A percentile compares a stretch with the other conserved stretches of the same genome.
Evolutionary conservation across 1,284 basidiomycete species (phyloP).

Genomic region (Ganoderma leucocontextum): DNA sequence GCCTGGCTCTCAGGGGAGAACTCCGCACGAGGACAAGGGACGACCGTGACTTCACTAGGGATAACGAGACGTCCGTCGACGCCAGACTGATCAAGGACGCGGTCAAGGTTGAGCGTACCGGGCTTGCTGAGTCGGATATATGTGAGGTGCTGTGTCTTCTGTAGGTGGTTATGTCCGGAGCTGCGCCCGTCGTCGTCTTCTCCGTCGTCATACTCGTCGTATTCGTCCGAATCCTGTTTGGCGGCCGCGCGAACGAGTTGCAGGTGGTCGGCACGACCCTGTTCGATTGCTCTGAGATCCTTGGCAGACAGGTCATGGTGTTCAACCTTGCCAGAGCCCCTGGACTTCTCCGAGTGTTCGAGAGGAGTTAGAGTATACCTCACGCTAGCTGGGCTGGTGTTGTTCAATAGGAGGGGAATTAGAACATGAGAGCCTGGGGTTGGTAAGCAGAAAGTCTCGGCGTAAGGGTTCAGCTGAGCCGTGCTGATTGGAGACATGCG

Average conservation of each 20-base stretch:
- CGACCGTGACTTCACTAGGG: constrained; percentile 76
- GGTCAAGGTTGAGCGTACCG: constrained; percentile 77
- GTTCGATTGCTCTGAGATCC: constrained; percentile 74
- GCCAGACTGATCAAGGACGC: constrained; percentile 74
- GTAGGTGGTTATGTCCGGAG: constrained; percentile 51
- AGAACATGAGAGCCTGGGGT: constrained; percentile 63
- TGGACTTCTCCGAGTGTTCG: constrained; percentile 53
- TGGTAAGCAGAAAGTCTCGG: constrained; percentile 75
- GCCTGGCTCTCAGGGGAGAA: constrained; percentile 60
- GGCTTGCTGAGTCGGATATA: constrained; percentile 78
- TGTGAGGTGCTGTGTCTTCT: constrained; percentile 75
- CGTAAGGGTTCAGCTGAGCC: constrained; percentile 80
- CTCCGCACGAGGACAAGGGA: constrained; percentile 82
- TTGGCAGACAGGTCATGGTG: constrained; percentile 64
- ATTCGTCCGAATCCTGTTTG: constrained; percentile 47
- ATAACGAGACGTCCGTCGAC: constrained; percentile 72
- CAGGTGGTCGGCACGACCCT: constrained; percentile 58
- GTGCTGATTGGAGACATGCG: constrained; percentile 91
- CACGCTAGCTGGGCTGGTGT: constrained; percentile 81
- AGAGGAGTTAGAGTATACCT: constrained; percentile 83
- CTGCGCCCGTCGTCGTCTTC: constrained; percentile 53
- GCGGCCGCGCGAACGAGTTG: constrained; percentile 54
- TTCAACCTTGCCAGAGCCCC: constrained; percentile 53
- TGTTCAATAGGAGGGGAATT: constrained; percentile 89
- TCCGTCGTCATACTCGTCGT: constrained; percentile 68